phyloP scores from a whole-genome alignment of 176 grass and related monocot species.

The bread wheat (Triticum aestivum) region DNA sequence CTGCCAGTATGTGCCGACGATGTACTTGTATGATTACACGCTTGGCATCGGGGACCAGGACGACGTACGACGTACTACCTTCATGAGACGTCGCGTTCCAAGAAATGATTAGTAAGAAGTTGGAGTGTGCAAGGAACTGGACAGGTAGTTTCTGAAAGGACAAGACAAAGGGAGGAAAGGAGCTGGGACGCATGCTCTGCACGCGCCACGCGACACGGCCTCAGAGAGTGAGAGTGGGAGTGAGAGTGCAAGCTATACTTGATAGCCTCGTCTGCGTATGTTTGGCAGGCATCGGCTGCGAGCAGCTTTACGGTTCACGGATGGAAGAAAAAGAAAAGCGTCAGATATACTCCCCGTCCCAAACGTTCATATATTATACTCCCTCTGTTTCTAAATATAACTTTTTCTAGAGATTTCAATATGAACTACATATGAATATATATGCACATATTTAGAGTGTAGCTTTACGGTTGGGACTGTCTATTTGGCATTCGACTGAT shows the following conservation, averaged over 20 bases:
- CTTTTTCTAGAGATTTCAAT: too few relatives aligned
- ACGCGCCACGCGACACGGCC: constrained; percentile 30
- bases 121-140: not conserved
- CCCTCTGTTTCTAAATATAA: too few relatives aligned
- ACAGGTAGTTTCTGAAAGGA: not conserved
- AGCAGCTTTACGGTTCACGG: too few relatives aligned
- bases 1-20: not conserved
- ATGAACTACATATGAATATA: too few relatives aligned
- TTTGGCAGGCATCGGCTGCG: not conserved
- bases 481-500: too few relatives aligned
- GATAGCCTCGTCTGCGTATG: constrained; percentile 5
- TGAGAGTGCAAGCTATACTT: constrained; percentile 16
- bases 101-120: constrained; percentile 31
- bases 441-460: too few relatives aligned
- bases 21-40: not conserved
- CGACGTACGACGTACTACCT: not conserved
- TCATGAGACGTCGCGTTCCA: not conserved
- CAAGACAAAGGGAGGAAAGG: not conserved
- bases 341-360: too few relatives aligned
- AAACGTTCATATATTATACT: too few relatives aligned
- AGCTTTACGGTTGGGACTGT: too few relatives aligned
- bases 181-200: constrained; percentile 30
- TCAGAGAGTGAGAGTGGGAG: not conserved
- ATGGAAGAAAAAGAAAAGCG: too few relatives aligned
- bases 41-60: not conserved